Conservation (phyloP, 257 asterid species). For the Nicotiana attenuata region DNA sequence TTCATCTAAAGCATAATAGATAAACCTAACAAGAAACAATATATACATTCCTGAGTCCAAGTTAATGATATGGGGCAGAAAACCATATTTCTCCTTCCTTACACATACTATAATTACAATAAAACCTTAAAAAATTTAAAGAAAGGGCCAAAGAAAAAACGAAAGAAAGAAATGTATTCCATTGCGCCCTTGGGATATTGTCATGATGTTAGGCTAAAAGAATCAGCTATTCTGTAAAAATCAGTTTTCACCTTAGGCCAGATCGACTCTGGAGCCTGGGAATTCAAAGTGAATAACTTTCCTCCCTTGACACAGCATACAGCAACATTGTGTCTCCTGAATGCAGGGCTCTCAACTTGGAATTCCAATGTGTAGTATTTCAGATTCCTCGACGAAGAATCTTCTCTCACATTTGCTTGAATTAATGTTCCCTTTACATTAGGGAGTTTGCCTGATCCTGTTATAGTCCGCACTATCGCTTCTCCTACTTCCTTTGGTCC, state of each 20-base stretch:
- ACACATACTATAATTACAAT: too few relatives aligned
- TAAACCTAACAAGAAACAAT: too few relatives aligned
- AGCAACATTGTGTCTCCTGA: conserved; percentile 67
- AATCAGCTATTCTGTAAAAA: conserved; percentile 51
- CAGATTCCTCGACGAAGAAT: conserved; percentile 21
- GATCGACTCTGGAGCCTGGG: conserved; percentile 69
- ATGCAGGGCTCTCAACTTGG: conserved; percentile 50
- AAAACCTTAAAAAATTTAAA: too few relatives aligned
- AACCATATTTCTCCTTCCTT: too few relatives aligned
- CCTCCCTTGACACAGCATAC: conserved; percentile 67
- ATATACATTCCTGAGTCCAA: too few relatives aligned
- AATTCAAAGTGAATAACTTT: conserved; percentile 62
- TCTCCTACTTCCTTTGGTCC: conserved; percentile 82
- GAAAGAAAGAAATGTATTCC: too few relatives aligned
- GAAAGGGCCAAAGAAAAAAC: too few relatives aligned
- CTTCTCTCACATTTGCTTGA: conserved; percentile 49
- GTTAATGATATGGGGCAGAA: too few relatives aligned
- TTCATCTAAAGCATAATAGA: too few relatives aligned
- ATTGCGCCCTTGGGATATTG: background rate
- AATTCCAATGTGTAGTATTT: conserved; percentile 71
- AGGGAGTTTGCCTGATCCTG: conserved; percentile 36
- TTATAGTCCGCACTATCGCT: conserved; percentile 44
- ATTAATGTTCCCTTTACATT: conserved; percentile 49
- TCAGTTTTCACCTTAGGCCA: conserved; percentile 60
- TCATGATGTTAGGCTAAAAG: conserved; percentile 37